phyloP scores from a whole-genome alignment of 2,329 filamentous ascomycete species.

The Leptodontidium sp. region DNA sequence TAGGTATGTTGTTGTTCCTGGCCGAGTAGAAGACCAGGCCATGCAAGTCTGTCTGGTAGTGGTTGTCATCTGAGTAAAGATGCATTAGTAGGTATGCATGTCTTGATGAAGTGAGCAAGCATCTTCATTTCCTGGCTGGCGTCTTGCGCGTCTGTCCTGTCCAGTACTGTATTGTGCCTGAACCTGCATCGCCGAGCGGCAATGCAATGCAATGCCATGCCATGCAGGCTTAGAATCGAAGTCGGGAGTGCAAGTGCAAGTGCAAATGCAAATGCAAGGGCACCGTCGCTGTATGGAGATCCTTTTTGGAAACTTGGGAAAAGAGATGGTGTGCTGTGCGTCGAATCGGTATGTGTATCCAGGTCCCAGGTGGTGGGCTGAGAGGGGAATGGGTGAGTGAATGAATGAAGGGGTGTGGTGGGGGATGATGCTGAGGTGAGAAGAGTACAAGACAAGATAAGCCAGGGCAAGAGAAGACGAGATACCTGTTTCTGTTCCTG shows the following conservation, averaged over 20 bases:
- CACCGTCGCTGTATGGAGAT: slow-evolving; percentile 2
- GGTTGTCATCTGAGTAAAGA: not conserved
- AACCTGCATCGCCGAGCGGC: not conserved
- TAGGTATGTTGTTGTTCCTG: not conserved
- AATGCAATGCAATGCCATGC: slow-evolving; percentile 12
- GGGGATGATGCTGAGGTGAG: slow-evolving; percentile 16
- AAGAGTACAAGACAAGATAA: not conserved
- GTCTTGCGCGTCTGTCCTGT: too few relatives aligned
- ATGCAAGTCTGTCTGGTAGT: not conserved
- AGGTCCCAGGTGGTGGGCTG: slow-evolving; percentile 9
- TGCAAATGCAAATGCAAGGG: not conserved
- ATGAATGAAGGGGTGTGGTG: slow-evolving; percentile 1
- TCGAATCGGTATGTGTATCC: not conserved
- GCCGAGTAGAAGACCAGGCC: not conserved
- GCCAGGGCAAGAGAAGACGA: not conserved
- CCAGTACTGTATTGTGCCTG: too few relatives aligned
- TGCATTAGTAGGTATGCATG: not conserved
- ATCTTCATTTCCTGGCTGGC: not conserved
- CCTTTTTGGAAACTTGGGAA: not conserved
- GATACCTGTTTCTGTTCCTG: not conserved
- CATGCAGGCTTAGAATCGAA: not conserved
- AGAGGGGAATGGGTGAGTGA: not conserved
- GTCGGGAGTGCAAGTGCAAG: slow-evolving; percentile 4
- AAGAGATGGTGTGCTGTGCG: not conserved
- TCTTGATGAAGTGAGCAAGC: not conserved